These are phyloP conservation scores for Akanthomyces dipterigenus DNA, from an alignment of 2,329 filamentous ascomycete species.

Conservation along the genomic window DNA sequence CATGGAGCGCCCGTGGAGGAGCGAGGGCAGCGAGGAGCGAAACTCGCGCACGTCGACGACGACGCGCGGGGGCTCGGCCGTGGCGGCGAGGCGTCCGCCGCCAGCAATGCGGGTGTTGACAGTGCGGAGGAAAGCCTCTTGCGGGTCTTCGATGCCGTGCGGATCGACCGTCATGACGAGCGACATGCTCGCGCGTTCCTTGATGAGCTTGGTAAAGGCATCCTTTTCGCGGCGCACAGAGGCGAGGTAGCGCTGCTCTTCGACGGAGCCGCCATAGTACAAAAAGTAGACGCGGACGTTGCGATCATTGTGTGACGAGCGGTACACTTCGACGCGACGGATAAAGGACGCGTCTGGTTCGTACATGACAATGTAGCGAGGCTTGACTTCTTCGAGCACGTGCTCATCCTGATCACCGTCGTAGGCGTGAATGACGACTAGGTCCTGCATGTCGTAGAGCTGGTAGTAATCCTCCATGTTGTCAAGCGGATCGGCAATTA, in stretches of 20 bases:
- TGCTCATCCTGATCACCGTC: slow-evolving; percentile 95
- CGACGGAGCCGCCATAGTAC: slow-evolving; percentile 90
- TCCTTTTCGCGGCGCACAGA: slow-evolving; percentile 93
- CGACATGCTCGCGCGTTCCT: slow-evolving; percentile 89
- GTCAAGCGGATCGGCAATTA: slow-evolving; percentile 70
- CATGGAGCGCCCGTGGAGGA: slow-evolving; percentile 84
- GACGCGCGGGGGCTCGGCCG: slow-evolving; percentile 79
- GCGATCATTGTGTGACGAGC: slow-evolving; percentile 83
- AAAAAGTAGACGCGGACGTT: slow-evolving; percentile 93
- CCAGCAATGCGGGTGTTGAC: slow-evolving; percentile 96
- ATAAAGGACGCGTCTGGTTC: slow-evolving; percentile 95
- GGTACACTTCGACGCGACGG: slow-evolving; percentile 87
- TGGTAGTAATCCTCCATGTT: slow-evolving; percentile 91
- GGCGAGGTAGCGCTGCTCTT: slow-evolving; percentile 89
- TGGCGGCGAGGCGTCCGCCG: slow-evolving; percentile 76
- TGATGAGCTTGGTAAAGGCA: slow-evolving; percentile 88
- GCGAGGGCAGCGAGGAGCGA: slow-evolving; percentile 81
- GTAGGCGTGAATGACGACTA: slow-evolving; percentile 86
- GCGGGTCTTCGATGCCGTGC: slow-evolving; percentile 66
- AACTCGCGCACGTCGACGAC: slow-evolving; percentile 97
- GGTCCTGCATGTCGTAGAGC: slow-evolving; percentile 82
- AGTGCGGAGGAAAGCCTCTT: slow-evolving; percentile 88
- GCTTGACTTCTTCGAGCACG: slow-evolving; percentile 88
- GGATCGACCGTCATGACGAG: slow-evolving; percentile 72
- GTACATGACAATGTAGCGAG: slow-evolving; percentile 97